phyloP scores from a whole-genome alignment of 805 yeast genomes.

The Kodamaea kaohsiungensis region DNA sequence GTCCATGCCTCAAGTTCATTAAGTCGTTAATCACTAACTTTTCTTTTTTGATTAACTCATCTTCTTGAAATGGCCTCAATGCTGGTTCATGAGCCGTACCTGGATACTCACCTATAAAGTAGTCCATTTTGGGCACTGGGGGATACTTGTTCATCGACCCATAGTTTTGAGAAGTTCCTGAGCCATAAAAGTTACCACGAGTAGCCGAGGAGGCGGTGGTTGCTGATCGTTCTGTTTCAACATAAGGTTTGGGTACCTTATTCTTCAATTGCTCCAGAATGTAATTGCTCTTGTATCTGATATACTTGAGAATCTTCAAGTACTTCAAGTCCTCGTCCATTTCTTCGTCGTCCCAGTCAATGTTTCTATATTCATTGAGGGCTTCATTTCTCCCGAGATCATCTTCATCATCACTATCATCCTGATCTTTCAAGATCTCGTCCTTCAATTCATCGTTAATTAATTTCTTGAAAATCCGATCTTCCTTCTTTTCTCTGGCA shows the following conservation, averaged over 20 bases:
- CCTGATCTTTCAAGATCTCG: constrained; percentile 35
- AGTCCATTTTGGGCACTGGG: constrained; percentile 14
- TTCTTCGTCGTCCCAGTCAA: constrained; percentile 50
- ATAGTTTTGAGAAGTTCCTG: not conserved
- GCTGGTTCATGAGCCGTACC: not conserved
- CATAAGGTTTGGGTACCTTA: constrained; percentile 8
- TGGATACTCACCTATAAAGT: constrained; percentile 11
- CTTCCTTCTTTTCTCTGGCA: constrained; percentile 30
- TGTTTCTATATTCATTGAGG: constrained; percentile 20
- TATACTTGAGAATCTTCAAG: constrained; percentile 41
- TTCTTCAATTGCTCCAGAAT: constrained; percentile 7
- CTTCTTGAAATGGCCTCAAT: constrained; percentile 9
- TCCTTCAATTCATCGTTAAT: constrained; percentile 41
- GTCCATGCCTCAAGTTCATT: constrained; percentile 15
- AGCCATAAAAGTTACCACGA: not conserved
- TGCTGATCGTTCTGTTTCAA: not conserved
- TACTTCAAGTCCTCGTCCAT: constrained; percentile 49
- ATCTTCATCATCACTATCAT: constrained; percentile 26
- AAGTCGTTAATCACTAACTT: constrained; percentile 26
- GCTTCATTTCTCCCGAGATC: constrained; percentile 28
- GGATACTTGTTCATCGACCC: constrained; percentile 11
- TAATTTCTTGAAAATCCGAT: constrained; percentile 36
- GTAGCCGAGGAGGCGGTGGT: not conserved
- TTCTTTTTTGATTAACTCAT: constrained; percentile 30
- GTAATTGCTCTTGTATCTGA: constrained; percentile 34